phyloP scores from a whole-genome alignment of 768 basidiomycete species.

The Boletellus sp. region DNA sequence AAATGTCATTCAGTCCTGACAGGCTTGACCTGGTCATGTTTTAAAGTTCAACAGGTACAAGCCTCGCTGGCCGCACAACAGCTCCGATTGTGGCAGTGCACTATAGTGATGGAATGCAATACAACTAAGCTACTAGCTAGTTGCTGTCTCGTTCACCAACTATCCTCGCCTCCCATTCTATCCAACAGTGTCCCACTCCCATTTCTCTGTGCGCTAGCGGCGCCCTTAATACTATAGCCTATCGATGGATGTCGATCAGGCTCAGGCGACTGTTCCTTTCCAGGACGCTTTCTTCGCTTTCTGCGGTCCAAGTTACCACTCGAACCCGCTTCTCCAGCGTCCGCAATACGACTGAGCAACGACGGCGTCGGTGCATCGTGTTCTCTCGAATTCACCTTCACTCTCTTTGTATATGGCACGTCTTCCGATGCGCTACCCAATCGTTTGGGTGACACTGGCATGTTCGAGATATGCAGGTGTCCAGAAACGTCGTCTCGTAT shows the following conservation, averaged over 20 bases:
- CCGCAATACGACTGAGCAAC: constrained; percentile 42
- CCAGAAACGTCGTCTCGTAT: constrained; percentile 12
- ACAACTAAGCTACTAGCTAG: constrained; percentile 17
- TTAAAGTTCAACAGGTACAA: not conserved
- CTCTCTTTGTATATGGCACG: constrained; percentile 35
- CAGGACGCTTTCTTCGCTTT: constrained; percentile 17
- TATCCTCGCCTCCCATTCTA: constrained; percentile 30
- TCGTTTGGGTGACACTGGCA: constrained; percentile 24
- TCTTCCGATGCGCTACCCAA: constrained; percentile 28
- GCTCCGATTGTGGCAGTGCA: constrained; percentile 4
- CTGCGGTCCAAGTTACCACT: constrained; percentile 20
- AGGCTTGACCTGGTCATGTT: not conserved
- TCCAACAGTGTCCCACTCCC: constrained; percentile 29
- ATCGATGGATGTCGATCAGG: constrained; percentile 34
- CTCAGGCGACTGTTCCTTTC: constrained; percentile 23
- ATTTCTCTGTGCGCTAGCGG: constrained; percentile 36
- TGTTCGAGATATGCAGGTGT: constrained; percentile 4
- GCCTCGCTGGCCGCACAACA: not conserved
- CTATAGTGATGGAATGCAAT: constrained; percentile 12
- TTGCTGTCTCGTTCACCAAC: constrained; percentile 27
- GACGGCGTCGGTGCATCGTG: constrained; percentile 34
- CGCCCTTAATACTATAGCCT: constrained; percentile 56
- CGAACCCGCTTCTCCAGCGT: constrained; percentile 13
- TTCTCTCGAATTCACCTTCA: constrained; percentile 23
- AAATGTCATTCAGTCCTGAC: constrained; percentile 9